Conservation (phyloP, 139 green algal genomes). For the Micractinium sp. region DNA sequence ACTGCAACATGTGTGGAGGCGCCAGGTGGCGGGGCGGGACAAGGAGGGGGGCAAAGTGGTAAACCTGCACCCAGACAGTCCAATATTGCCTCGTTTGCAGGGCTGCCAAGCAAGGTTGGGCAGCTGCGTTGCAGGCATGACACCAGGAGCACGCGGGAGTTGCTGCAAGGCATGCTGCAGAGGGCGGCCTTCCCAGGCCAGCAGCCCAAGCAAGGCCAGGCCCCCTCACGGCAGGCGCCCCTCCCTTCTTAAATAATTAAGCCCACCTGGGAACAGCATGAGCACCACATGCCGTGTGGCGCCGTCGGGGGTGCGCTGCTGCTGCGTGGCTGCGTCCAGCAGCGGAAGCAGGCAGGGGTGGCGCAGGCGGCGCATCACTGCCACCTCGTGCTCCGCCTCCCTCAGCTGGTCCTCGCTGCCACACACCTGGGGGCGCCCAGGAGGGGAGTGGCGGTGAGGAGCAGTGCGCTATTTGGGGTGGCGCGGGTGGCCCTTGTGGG, state of each 20-base stretch:
- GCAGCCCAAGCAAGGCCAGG: no score
- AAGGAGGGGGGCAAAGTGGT: background rate
- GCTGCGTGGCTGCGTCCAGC: conserved; percentile 46
- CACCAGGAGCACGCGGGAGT: no score
- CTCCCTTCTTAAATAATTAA: no score
- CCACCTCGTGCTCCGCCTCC: conserved; percentile 56
- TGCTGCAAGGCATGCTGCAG: no score
- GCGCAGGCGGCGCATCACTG: conserved; percentile 51
- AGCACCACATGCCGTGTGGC: conserved; percentile 33
- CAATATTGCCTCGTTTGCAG: no score
- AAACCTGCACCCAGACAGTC: background rate
- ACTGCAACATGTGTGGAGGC: conserved; percentile 17
- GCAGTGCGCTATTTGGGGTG: background rate
- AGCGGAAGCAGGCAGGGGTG: conserved; percentile 77
- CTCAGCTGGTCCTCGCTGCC: conserved; percentile 50
- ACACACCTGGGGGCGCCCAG: conserved; percentile 48
- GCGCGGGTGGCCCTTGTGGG: no score
- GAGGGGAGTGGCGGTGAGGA: background rate
- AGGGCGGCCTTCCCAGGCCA: no score
- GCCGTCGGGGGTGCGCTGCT: conserved; percentile 19
- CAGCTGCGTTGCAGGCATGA: no score
- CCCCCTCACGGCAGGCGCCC: no score
- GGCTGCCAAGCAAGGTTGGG: no score
- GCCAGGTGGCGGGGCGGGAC: no score
- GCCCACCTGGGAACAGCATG: conserved; percentile 64